Evolutionary conservation across 768 basidiomycete genomes (phyloP).

Genomic region (Trametes villosa): DNA sequence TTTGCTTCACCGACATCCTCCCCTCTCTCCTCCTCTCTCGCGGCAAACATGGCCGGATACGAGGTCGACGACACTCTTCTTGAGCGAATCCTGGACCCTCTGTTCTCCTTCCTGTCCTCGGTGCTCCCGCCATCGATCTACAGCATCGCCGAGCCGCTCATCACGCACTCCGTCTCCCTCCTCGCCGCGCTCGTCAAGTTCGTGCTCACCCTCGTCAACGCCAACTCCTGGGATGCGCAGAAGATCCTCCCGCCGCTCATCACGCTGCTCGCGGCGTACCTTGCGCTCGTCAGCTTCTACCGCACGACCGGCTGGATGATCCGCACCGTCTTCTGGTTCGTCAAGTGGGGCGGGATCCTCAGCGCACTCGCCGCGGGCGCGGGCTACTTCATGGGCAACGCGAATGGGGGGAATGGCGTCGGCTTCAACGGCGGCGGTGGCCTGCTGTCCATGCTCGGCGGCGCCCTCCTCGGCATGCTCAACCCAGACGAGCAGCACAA

Average conservation of each 20-base stretch:
- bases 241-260: constrained; percentile 74
- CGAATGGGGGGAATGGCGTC: constrained; percentile 40
- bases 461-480: constrained; percentile 46
- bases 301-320: constrained; percentile 79
- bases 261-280: constrained; percentile 71
- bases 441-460: constrained; percentile 44
- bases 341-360: constrained; percentile 78
- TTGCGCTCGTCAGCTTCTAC: constrained; percentile 77
- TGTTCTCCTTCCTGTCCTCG: constrained; percentile 58
- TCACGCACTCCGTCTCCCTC: constrained; percentile 58
- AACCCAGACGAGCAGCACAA: constrained; percentile 40
- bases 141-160: constrained; percentile 50
- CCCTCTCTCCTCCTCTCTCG: neutral
- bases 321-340: constrained; percentile 64
- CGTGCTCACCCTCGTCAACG: constrained; percentile 49
- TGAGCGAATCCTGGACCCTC: constrained; percentile 47
- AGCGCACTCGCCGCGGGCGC: constrained; percentile 54
- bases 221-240: constrained; percentile 67
- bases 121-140: constrained; percentile 61
- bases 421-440: constrained; percentile 32
- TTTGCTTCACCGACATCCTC: neutral
- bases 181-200: constrained; percentile 53
- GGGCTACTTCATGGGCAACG: constrained; percentile 56
- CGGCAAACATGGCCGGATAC: neutral
- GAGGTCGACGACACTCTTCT: constrained; percentile 8